Conservation (phyloP, 768 basidiomycete species). For the Dentipellis sp. region DNA sequence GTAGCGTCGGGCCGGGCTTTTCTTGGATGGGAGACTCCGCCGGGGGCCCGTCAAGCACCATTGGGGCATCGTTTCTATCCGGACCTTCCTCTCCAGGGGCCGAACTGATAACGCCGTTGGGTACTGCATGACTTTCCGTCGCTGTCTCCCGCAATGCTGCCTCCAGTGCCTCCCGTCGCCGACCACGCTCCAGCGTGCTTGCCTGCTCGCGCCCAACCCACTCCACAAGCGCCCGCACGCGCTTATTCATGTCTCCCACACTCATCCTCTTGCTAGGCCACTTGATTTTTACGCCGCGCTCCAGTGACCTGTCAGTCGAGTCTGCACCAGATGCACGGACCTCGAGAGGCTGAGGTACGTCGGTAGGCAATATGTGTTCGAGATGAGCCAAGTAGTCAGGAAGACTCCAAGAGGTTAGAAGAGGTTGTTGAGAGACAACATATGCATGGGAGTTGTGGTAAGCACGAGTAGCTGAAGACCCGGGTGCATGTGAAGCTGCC, state of each 20-base stretch:
- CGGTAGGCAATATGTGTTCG: conserved; percentile 71
- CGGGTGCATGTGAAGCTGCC: conserved; percentile 23
- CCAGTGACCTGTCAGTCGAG: conserved; percentile 50
- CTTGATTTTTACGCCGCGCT: conserved; percentile 79
- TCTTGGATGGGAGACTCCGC: conserved; percentile 17
- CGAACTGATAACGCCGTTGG: not conserved
- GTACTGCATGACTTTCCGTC: not conserved
- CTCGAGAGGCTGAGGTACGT: conserved; percentile 64
- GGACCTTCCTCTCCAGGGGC: not conserved
- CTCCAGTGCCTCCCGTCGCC: conserved; percentile 60
- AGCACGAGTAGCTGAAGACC: conserved; percentile 39
- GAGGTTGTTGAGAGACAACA: conserved; percentile 67
- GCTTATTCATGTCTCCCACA: conserved; percentile 96
- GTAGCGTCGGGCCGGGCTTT: not conserved
- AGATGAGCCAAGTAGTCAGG: conserved; percentile 91
- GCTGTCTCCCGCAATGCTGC: conserved; percentile 33
- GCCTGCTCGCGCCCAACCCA: conserved; percentile 91
- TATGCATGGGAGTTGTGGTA: conserved; percentile 77
- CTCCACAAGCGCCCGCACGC: conserved; percentile 81
- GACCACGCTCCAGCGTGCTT: conserved; percentile 57
- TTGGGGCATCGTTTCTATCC: conserved; percentile 20
- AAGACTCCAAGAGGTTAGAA: conserved; percentile 81
- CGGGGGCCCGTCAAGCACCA: conserved; percentile 23
- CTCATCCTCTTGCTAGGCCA: conserved; percentile 95
- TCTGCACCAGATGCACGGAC: conserved; percentile 48